These are phyloP conservation scores for Periconia sp. DNA, from an alignment of 2,329 filamentous ascomycete species.

Conservation along the genomic window DNA sequence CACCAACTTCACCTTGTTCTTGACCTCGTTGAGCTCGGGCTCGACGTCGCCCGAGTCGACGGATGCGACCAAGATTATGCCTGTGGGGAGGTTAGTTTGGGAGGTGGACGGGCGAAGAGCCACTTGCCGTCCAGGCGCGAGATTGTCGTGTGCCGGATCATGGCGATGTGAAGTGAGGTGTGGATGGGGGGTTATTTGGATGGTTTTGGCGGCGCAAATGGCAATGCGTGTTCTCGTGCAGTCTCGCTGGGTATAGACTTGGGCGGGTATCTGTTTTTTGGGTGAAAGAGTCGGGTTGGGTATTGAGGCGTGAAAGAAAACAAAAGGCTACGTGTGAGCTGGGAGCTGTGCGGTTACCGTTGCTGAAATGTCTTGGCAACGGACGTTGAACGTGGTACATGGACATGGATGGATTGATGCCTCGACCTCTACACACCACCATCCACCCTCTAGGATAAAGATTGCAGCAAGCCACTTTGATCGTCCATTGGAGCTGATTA, in stretches of 20 bases:
- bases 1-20: constrained; percentile 86
- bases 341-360: background rate
- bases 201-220: background rate
- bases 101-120: background rate
- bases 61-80: constrained; percentile 91
- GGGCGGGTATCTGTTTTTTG: background rate
- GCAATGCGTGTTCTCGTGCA: background rate
- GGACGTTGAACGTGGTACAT: too few species aligned
- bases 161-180: background rate
- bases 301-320: background rate
- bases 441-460: too few species aligned
- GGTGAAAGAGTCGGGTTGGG: background rate
- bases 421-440: too few species aligned
- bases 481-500: too few species aligned
- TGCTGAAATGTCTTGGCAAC: too few species aligned
- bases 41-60: constrained; percentile 88
- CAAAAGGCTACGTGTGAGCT: background rate
- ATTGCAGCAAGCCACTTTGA: too few species aligned
- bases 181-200: background rate
- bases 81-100: constrained; percentile 51
- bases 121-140: constrained; percentile 79
- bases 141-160: constrained; percentile 69
- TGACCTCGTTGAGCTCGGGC: constrained; percentile 79
- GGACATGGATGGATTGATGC: too few species aligned
- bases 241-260: background rate